Base-by-base conservation (phyloP, 805 yeast genomes). In the Candida fluviatilis region DNA sequence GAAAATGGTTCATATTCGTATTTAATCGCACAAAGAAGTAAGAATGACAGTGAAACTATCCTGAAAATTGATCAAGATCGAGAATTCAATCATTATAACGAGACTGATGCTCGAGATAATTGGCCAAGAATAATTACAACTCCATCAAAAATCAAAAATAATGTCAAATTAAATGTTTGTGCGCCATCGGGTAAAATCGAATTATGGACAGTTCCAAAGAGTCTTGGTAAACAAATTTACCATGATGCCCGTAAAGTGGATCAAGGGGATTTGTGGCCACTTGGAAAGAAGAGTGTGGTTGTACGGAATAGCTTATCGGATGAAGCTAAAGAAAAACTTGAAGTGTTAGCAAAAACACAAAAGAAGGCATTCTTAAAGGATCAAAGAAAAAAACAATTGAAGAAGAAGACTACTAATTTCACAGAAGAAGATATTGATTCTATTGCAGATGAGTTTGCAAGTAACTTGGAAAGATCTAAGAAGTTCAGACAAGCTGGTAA, bases 211-310 rank as follows among this genome's bases (percentile, higher is more conserved):
- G 75, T 93, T 2, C 83, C 97, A 0, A 84, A 82, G 55, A 80
- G 95, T 14, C 70, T 76, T 38, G 84, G 87, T 4, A 78, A 78
- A 44, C 83, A 78, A 43, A 78, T 69, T 2, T 93, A 87, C 49
- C 95, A 86, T 53, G 98, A 93, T 64, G 96, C 96, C 0, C 72
- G 97, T 39, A 91, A 93, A 57, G 77, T 87, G 0, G 60, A 60
- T n/a, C 75, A 76, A 54, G 96, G 96, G 16, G 99, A 93, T 56
- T 61, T 82, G 37, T 93, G 98, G 99, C 82, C 84, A 1, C 52
- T 51, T 14, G 69, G 59, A 7, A 58, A 58, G 47, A 68, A 68
- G 51, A 52, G 60, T 23, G 59, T 55, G 2, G 49, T 50, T 11
- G 64, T 61, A 6, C 62, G 59, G 47, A 58, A 55, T 37, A 47